Evolutionary conservation across 495 filamentous ascomycete genomes (phyloP).

Genomic region (Lasiosphaeriaceae sp.): DNA sequence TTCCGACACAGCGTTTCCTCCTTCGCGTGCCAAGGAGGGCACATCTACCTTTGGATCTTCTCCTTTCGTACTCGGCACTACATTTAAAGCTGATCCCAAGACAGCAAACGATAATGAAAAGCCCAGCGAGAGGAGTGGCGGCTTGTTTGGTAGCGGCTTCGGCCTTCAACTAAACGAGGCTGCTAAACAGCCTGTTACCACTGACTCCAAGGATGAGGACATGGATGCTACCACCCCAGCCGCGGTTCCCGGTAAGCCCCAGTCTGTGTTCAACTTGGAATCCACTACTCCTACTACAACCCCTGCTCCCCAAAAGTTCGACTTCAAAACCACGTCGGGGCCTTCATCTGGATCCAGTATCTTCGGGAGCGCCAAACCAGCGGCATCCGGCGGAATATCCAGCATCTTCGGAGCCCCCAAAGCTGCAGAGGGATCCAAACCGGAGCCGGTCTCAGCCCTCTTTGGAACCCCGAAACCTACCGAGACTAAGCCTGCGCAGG

Average conservation of each 20-base stretch:
- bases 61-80: slow-evolving; percentile 70
- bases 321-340: slow-evolving; percentile 14
- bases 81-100: slow-evolving; percentile 70
- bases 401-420: not conserved
- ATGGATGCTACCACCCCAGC: slow-evolving; percentile 45
- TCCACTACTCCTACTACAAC: slow-evolving; percentile 57
- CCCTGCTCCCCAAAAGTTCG: slow-evolving; percentile 46
- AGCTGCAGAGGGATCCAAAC: slow-evolving; percentile 3
- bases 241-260: slow-evolving; percentile 32
- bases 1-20: slow-evolving; percentile 38
- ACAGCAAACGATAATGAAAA: slow-evolving; percentile 57
- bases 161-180: slow-evolving; percentile 45
- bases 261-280: slow-evolving; percentile 29
- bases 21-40: slow-evolving; percentile 27
- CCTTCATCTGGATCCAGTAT: slow-evolving; percentile 16
- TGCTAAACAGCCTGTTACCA: slow-evolving; percentile 35
- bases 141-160: slow-evolving; percentile 58
- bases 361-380: slow-evolving; percentile 19
- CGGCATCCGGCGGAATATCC: not conserved
- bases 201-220: slow-evolving; percentile 55
- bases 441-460: slow-evolving; percentile 12
- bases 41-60: slow-evolving; percentile 51
- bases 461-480: slow-evolving; percentile 14
- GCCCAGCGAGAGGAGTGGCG: slow-evolving; percentile 41
- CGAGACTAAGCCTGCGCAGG: not conserved